Evolutionary conservation across 495 filamentous ascomycete genomes (phyloP), one percentile per base, ranked within the genome.

Genomic region (Peziza echinospora): DNA sequence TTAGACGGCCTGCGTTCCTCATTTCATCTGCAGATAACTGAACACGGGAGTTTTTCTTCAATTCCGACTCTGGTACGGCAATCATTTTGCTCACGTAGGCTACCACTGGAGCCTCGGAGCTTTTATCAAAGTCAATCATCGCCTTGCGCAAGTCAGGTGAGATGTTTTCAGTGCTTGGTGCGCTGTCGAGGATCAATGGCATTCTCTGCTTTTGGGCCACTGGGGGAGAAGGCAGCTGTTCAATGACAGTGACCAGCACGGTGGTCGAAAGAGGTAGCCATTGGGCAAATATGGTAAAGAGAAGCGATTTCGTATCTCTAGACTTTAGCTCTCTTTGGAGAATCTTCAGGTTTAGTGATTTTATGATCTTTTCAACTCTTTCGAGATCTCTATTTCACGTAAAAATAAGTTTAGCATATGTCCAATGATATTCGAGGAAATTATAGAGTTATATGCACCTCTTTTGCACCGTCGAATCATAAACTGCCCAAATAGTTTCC

Each of bases 71-170:
- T 1, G 83, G 85, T 16, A 96, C 73, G 1, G 89, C 84, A 19
- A 93, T 81, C 86, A 99, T 92, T 62, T 99, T 99, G 63, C 86
- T 94, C 37, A 99, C 84, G 53, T 91, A 99, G 8, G 85, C 89
- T 5, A 96, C 82, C 2, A 91, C 76, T 2, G 89, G 87, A 42
- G 79, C 78, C 0, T 73, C 69, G 7, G 70, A 62, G 1, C 62
- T 63, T 3, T 72, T 74, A 51, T 80, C 79, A 58, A 89, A 94
- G 1, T 76, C 69, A 4, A 82, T 56, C 76, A 96, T 84, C 7
- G 89, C 85, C 17, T 78, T 67, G 49, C 73, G 78, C 40, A 94
- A 63, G 2, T 65, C 64, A 7, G 70, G 64, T 45, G 80, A 75
- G 17, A 96, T 70, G 49, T 73, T 67, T 10, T 73, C 65, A 24